Base-by-base conservation (phyloP, 306 rosid species). In the Astragalus membranaceus region DNA sequence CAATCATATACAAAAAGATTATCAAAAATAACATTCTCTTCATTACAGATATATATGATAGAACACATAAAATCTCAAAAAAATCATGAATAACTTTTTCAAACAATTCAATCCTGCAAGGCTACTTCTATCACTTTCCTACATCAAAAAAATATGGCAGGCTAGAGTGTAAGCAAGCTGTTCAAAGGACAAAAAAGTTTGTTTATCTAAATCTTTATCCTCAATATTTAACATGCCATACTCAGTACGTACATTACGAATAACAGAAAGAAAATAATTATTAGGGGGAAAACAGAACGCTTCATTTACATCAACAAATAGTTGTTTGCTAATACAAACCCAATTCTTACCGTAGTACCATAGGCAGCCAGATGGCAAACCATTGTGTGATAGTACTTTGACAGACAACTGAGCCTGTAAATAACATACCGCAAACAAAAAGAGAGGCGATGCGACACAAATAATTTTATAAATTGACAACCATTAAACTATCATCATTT, bases 371-470 rank as follows among this genome's bases (percentile, higher is more conserved):
- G 41, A 72, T 32, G 36, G 64, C 64, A 63, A 62, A 33, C 53
- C 36, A 64, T 26, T 46, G 8, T 29, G 77, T 39, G 47, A 59
- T 17, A 37, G 82, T 65, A 65, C 16, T 72, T 65, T 29, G 51
- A 41, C 14, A 48, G 58, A n/a, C 50, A 64, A 49, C 7, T 54
- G 46, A 15, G 30, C 33, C 71, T 13, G 59, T 54, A 37, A 29
- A 33, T 69, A 59, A 49, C 23, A 43, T 20, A 52, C 5, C 10
- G 44, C 72, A 70, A 46, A 43, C 58, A 62, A 53, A 53, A 12
- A 56, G 46, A 52, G 46, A 52, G 15, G 33, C 51, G 63, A 62
- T 33, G 46, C 66, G 4, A 6, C 39, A 32, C 72, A 77, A 63
- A 70, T 63, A 43, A 70, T 15, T 51, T 43, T 12, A 30, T 26